These are phyloP conservation scores for Exophiala lecanii-corni DNA, from an alignment of 2,329 filamentous ascomycete genomes.

Conservation along the genomic window DNA sequence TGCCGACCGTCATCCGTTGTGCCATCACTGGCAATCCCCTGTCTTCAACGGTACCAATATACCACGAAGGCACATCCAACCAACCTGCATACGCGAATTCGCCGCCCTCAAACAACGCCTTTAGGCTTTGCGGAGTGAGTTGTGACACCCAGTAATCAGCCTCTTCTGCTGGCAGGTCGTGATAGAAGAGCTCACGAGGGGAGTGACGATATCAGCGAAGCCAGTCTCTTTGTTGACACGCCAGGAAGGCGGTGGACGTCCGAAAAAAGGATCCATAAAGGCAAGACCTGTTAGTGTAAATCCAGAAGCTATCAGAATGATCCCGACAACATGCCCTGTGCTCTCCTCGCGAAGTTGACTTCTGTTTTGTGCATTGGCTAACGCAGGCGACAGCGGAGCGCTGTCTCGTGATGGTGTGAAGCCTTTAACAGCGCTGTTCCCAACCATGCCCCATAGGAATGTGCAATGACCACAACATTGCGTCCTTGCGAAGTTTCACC, in stretches of 20 bases:
- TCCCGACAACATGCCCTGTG: constrained; percentile 41
- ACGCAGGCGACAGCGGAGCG: constrained; percentile 10
- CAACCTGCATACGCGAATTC: constrained; percentile 45
- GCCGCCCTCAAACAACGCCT: constrained; percentile 43
- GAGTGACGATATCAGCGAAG: constrained; percentile 36
- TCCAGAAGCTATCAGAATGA: constrained; percentile 44
- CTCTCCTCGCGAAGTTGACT: too few species aligned
- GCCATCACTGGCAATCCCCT: constrained; percentile 36
- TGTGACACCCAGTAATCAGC: constrained; percentile 39
- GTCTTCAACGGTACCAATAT: constrained; percentile 43
- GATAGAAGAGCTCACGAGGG: constrained; percentile 46
- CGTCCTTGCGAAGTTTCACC: constrained; percentile 35
- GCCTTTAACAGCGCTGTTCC: constrained; percentile 44
- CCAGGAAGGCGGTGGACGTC: constrained; percentile 43
- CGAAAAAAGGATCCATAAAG: constrained; percentile 42
- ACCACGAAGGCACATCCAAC: constrained; percentile 47
- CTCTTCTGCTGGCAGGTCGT: constrained; percentile 45
- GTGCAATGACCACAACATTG: constrained; percentile 45
- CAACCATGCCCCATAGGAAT: constrained; percentile 50
- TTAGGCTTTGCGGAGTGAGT: constrained; percentile 41
- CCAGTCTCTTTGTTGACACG: constrained; percentile 38
- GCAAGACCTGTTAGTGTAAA: constrained; percentile 36
- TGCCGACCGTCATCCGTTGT: constrained; percentile 37
- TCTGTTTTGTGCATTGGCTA: constrained; percentile 3
- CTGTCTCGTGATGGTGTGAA: too few species aligned